Evolutionary conservation across 2,329 filamentous ascomycete species (phyloP), one percentile per base, ranked within the genome.

Genomic region (Orbilia brochopaga): DNA sequence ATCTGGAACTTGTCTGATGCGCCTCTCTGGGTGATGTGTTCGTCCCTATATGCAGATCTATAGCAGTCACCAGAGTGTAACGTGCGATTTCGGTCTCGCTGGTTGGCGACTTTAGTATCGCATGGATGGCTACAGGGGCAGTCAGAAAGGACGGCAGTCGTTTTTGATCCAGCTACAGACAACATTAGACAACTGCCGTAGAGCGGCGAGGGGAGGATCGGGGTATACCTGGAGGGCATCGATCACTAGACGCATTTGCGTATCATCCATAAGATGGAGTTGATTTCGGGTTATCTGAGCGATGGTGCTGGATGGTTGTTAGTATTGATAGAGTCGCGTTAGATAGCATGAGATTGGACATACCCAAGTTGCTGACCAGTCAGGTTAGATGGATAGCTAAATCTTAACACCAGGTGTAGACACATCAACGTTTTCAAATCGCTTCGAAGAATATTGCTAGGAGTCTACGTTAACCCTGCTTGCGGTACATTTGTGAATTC

Each of bases 401-500:
- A 5, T 24, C 40, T 57, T 15, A 72, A 52, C 30, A 24, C 44
- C 46, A 72, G 35, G 21, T 56, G 2, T 46, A 72, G 44, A 27
- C 60, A 72, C 4, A 72, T 57, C 17, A 54, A 17, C 6, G 42
- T 23, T 27, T 63, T 72, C 67, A 72, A 56, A 40, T 72, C 67
- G 27, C 60, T 30, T 4, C 67, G 67, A 21, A 72, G 67, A 21
- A 35, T 5, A 37, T 72, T 72, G 30, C 67, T 72, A 65, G 4
- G 21, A 4, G 21, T 4, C 15, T 72, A 64, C 53, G 8, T 32
- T 8, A 32, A 8, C 27, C 3, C 24, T 50, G 13, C 35, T 35
- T 10, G n/a, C 24, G 6, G 21, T 10, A 15, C 24, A 2, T 10
- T 17, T 23, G 37, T n/a, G 7, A 42, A 7, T 15, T 13, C 5